These are phyloP conservation scores for Chlorella sp. DNA, from an alignment of 139 green algal genomes.

Conservation along the genomic window DNA sequence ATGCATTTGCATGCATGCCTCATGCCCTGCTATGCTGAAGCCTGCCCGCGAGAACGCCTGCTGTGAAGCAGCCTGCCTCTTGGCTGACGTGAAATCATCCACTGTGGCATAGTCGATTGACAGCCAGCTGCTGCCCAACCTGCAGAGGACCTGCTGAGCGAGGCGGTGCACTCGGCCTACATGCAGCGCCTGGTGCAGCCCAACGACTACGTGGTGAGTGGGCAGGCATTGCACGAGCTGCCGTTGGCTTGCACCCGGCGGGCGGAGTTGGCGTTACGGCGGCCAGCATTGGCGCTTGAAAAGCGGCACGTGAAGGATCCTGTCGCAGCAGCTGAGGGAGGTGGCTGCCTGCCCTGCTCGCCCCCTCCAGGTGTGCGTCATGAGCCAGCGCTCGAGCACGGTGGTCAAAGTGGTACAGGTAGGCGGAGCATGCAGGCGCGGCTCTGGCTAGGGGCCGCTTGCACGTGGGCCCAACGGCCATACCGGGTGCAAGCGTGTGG, in stretches of 20 bases:
- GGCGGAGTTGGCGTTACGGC: too few relatives aligned
- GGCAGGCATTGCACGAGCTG: too few relatives aligned
- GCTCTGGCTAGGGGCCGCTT: too few relatives aligned
- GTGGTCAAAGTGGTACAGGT: conserved; percentile 54
- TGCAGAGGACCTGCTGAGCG: conserved; percentile 42
- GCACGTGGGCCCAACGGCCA: too few relatives aligned
- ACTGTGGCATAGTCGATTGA: neutral
- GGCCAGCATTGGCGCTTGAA: too few relatives aligned
- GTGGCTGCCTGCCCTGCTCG: too few relatives aligned
- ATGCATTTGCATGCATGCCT: too few relatives aligned
- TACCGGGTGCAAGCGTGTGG: too few relatives aligned
- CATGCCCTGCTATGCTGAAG: too few relatives aligned
- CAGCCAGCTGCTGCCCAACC: neutral
- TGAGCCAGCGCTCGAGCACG: conserved; percentile 54
- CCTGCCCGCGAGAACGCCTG: neutral
- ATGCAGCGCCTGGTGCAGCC: conserved; percentile 49
- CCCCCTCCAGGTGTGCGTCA: conserved; percentile 52
- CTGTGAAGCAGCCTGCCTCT: neutral
- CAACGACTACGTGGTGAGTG: conserved; percentile 70
- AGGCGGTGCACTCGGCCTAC: conserved; percentile 52
- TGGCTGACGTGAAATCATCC: neutral
- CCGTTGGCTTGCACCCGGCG: too few relatives aligned
- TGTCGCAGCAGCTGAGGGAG: too few relatives aligned
- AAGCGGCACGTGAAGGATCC: too few relatives aligned
- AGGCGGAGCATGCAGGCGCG: neutral